Evolutionary conservation across 139 green algal species (phyloP), one percentile per base, ranked within the genome.

Genomic region (Nannochloris sp.): DNA sequence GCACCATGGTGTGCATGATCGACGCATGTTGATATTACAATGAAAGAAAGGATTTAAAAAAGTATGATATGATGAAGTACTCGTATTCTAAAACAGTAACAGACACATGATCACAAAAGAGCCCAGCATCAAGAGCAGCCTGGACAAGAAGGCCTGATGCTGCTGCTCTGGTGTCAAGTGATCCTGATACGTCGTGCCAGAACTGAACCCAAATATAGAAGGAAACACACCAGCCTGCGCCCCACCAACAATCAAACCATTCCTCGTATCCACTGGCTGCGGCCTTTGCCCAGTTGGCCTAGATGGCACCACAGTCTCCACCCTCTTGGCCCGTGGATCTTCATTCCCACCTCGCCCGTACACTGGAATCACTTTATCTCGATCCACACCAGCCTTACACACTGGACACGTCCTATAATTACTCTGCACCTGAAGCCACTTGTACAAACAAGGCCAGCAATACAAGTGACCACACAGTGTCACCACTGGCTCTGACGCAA

Each of bases 391-490:
- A 25, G 89, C 89, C 57, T 97, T 97, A 81, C 90, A 97, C 2
- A 96, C 88, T 12, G 90, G 90, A 68, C 90, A 97, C 1, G 80
- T 77, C 17, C 72, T 70, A 49, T 55, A 79, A 40, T 77, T 72
- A 33, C 45, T 78, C 51, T 88, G 80, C 49, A 91, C 67, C 55
- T 92, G 84, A 67, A 96, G 81, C 89, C 89, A 96, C 40, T 83
- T 71, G 64, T 90, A 96, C 5, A 97, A 66, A 78, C 91, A 97
- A 0, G 84, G 79, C 91, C 91, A 97, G 76, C 91, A 97, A 69
- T 90, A 97, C 2, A 97, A 76, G 68, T 97, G 91, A 4, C 91
- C 91, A 68, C 91, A 97, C 2, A 93, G 74, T 23, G 91, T 97
- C 12, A 97, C 88, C 6, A 97, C 85, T 4, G 91, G 91, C 48